Percentiles rank a stretch among this genome's conserved stretches.
These are phyloP conservation scores for Vaccinium myrtillus DNA, from an alignment of 148 eudicot species.

Conservation along the genomic window DNA sequence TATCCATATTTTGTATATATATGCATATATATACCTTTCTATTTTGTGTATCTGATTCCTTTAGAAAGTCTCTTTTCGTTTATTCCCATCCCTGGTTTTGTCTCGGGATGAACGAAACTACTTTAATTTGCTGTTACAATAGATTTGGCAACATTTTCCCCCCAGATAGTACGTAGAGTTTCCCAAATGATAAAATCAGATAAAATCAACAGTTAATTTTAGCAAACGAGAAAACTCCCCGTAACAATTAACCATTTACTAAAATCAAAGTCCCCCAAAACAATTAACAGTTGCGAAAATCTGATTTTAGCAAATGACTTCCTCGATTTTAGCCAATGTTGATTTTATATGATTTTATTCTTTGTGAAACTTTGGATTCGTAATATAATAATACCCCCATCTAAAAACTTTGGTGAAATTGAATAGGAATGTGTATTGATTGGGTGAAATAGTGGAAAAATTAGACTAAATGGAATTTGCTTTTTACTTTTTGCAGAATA, in stretches of 20 bases:
- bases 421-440: background rate
- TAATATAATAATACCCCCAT: too few relatives aligned
- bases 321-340: too few relatives aligned
- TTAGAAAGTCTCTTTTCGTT: background rate
- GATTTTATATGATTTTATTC: too few relatives aligned
- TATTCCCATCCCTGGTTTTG: background rate
- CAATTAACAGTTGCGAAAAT: too few relatives aligned
- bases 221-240: too few relatives aligned
- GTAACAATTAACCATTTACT: too few relatives aligned
- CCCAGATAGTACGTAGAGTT: background rate
- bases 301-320: too few relatives aligned
- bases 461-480: background rate
- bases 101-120: background rate
- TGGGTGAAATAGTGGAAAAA: background rate
- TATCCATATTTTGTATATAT: background rate
- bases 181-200: too few relatives aligned
- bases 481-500: slow-evolving; percentile 41
- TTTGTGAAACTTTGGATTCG: too few relatives aligned
- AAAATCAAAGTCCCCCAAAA: too few relatives aligned
- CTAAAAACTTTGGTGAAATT: too few relatives aligned
- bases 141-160: background rate
- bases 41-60: background rate
- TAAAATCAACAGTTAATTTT: background rate
- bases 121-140: background rate
- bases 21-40: background rate